These are phyloP conservation scores for Colletotrichum tanaceti DNA, from an alignment of 2,329 filamentous ascomycete genomes.

Conservation along the genomic window DNA sequence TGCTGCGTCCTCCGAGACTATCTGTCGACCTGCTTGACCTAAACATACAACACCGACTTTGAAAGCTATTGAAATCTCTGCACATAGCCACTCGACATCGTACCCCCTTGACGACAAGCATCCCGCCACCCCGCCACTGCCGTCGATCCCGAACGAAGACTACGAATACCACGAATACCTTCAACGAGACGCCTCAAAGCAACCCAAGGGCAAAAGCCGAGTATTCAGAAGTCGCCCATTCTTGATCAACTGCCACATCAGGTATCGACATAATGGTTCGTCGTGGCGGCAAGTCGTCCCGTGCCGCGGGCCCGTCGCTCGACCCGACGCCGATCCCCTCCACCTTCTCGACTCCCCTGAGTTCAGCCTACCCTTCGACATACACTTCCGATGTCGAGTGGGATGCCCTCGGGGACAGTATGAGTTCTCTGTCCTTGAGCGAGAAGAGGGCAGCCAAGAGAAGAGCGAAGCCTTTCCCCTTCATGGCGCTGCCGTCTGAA, in stretches of 20 bases:
- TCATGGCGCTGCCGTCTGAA: slow-evolving; percentile 76
- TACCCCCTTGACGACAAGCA: slow-evolving; percentile 13
- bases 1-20: slow-evolving; percentile 48
- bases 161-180: not conserved
- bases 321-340: slow-evolving; percentile 45
- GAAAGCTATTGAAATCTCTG: slow-evolving; percentile 32
- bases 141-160: slow-evolving; percentile 13
- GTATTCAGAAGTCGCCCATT: not conserved
- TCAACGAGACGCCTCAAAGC: too few relatives aligned
- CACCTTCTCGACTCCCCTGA: slow-evolving; percentile 49
- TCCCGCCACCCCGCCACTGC: slow-evolving; percentile 35
- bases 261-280: slow-evolving; percentile 39
- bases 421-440: slow-evolving; percentile 56
- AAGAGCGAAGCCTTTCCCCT: slow-evolving; percentile 64
- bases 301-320: slow-evolving; percentile 44
- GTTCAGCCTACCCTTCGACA: slow-evolving; percentile 53
- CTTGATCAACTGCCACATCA: too few relatives aligned
- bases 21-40: slow-evolving; percentile 23
- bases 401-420: slow-evolving; percentile 54
- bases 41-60: not conserved
- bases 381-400: slow-evolving; percentile 54
- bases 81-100: slow-evolving; percentile 25
- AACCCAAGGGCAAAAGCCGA: too few relatives aligned
- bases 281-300: slow-evolving; percentile 49
- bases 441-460: slow-evolving; percentile 35